Evolutionary conservation across 257 asterid genomes (phyloP).

Genomic region (Knoxia roxburghii): DNA sequence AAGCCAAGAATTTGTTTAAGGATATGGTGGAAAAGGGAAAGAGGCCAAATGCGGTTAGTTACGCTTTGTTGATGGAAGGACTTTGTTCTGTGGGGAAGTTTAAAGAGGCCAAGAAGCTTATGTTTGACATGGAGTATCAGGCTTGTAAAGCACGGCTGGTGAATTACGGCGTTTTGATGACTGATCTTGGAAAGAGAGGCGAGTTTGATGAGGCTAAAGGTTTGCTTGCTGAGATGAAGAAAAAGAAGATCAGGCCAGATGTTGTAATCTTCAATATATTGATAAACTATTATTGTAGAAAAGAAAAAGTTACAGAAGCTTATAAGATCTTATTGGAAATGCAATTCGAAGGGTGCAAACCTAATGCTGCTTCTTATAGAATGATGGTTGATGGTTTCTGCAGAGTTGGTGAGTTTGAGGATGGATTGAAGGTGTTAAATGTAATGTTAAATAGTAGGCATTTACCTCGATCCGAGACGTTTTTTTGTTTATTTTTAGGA

Average conservation of each 20-base stretch:
- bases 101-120: slow-evolving; percentile 66
- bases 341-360: slow-evolving; percentile 62
- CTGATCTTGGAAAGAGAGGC: slow-evolving; percentile 60
- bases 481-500: slow-evolving; percentile 41
- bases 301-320: slow-evolving; percentile 50
- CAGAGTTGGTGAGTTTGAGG: slow-evolving; percentile 42
- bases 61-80: slow-evolving; percentile 77
- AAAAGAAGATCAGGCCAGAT: slow-evolving; percentile 61
- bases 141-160: slow-evolving; percentile 61
- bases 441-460: slow-evolving; percentile 59
- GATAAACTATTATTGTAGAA: slow-evolving; percentile 43
- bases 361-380: slow-evolving; percentile 77
- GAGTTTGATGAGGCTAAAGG: slow-evolving; percentile 54
- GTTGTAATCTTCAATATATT: slow-evolving; percentile 65
- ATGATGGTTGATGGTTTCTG: slow-evolving; percentile 77
- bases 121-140: slow-evolving; percentile 94
- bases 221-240: slow-evolving; percentile 77
- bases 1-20: slow-evolving; percentile 51
- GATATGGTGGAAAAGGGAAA: slow-evolving; percentile 63
- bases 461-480: slow-evolving; percentile 50
- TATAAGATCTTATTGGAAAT: slow-evolving; percentile 65
- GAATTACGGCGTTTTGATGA: slow-evolving; percentile 73
- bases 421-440: slow-evolving; percentile 61
- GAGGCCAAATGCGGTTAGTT: slow-evolving; percentile 58
- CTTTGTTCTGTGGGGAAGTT: slow-evolving; percentile 47